Conservation (phyloP, 176 grass and related monocot species). For the Aegilops sharonensis region DNA sequence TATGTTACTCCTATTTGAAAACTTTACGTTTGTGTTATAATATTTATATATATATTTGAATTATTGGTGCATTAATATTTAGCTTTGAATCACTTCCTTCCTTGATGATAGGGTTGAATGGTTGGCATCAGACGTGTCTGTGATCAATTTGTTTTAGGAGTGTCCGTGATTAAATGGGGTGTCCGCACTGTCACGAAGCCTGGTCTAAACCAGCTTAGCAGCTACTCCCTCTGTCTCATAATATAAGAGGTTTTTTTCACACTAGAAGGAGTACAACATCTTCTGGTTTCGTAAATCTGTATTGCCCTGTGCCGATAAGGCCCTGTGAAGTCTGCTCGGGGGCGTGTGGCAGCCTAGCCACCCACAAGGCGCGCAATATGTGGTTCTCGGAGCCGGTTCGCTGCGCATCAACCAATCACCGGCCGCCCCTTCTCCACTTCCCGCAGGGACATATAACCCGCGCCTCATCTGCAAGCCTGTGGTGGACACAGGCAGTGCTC, state of each 20-base stretch:
- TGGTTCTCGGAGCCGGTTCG: constrained; percentile 33
- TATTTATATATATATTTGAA: too few species aligned
- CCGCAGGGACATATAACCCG: constrained; percentile 16
- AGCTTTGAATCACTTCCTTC: too few species aligned
- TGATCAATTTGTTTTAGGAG: too few species aligned
- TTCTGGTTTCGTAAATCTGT: not conserved
- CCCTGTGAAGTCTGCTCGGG: not conserved
- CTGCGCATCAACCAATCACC: constrained; percentile 55
- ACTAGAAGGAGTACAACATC: too few species aligned
- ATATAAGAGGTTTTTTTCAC: too few species aligned
- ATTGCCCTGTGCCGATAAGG: constrained; percentile 30
- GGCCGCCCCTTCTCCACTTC: not conserved
- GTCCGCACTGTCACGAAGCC: not conserved
- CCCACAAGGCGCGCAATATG: constrained; percentile 39
- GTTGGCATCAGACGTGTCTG: too few species aligned
- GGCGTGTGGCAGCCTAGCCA: constrained; percentile 12
- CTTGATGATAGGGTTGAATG: too few species aligned
- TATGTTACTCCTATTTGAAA: too few species aligned
- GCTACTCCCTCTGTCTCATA: too few species aligned
- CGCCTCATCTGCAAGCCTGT: constrained; percentile 46
- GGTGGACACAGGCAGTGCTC: constrained; percentile 31
- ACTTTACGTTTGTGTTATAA: too few species aligned
- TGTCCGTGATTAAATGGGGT: too few species aligned
- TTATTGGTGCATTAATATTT: too few species aligned
- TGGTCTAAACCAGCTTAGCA: not conserved